Evolutionary conservation across 148 eudicot genomes (phyloP).

Genomic region (Cornus controversa): DNA sequence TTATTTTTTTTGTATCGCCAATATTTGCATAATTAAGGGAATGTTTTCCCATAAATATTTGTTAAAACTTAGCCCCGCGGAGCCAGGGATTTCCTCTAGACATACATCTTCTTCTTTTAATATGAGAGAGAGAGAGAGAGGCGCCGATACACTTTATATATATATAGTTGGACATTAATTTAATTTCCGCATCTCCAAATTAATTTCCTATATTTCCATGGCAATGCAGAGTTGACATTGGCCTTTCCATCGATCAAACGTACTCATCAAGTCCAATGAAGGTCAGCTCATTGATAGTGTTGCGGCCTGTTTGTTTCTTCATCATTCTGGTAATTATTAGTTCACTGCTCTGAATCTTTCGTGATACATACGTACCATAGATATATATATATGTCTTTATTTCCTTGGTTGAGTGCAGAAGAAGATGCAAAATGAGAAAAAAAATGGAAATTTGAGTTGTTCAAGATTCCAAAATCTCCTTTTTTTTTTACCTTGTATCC

Average conservation of each 20-base stretch:
- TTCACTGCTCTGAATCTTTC: not conserved
- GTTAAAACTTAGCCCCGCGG: not conserved
- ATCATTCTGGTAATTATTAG: conserved; percentile 34
- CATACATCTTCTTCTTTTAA: not conserved
- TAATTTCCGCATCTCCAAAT: conserved; percentile 5
- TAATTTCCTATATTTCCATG: not conserved
- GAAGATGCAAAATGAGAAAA: too few species aligned
- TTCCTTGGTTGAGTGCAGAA: too few species aligned
- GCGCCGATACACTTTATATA: not conserved
- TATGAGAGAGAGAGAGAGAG: not conserved
- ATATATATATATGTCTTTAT: too few species aligned
- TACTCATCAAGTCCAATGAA: conserved; percentile 12
- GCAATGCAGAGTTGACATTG: conserved; percentile 2
- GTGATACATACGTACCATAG: not conserved
- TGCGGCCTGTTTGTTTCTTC: conserved; percentile 33
- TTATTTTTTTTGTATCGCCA: too few species aligned
- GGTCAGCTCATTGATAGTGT: conserved; percentile 13
- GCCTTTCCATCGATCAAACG: not conserved
- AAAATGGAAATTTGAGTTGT: too few species aligned
- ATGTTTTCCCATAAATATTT: not conserved
- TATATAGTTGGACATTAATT: not conserved
- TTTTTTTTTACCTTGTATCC: too few species aligned
- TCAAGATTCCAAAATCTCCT: too few species aligned
- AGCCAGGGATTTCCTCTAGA: not conserved
- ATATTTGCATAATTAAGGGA: not conserved